Evolutionary conservation across 495 filamentous ascomycete species (phyloP).

Genomic region (Aspergillus cristatus): DNA sequence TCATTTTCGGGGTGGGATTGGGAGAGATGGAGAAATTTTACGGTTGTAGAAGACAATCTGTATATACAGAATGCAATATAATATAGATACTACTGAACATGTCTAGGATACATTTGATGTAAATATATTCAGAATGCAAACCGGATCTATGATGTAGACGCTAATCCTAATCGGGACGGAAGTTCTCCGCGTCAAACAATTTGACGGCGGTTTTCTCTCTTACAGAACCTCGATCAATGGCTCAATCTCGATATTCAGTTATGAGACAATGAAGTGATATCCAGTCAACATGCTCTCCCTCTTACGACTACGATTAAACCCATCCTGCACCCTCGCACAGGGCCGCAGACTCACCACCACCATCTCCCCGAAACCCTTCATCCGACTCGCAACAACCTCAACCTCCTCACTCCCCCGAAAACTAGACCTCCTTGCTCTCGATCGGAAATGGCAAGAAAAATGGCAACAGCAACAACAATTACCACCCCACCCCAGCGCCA

Average conservation of each 20-base stretch:
- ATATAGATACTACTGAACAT: not conserved
- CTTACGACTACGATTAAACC: constrained; percentile 20
- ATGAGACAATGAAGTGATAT: constrained; percentile 8
- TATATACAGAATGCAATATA: constrained; percentile 1
- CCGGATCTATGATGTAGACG: no score
- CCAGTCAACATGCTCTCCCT: constrained; percentile 21
- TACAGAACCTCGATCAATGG: no score
- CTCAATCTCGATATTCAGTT: no score
- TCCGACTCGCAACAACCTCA: constrained; percentile 17
- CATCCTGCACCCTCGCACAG: constrained; percentile 12
- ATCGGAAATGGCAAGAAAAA: constrained; percentile 64
- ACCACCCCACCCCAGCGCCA: constrained; percentile 4
- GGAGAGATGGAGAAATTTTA: constrained; percentile 26
- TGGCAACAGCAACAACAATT: constrained; percentile 30
- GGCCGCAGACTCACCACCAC: constrained; percentile 10
- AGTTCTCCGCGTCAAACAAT: no score
- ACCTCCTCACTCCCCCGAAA: constrained; percentile 15
- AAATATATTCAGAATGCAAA: no score
- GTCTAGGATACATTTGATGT: no score
- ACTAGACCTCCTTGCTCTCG: constrained; percentile 56
- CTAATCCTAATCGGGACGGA: no score
- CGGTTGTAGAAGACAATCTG: constrained; percentile 19
- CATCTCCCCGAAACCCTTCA: constrained; percentile 8
- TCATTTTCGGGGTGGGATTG: constrained; percentile 50
- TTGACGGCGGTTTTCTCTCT: no score